Base-by-base conservation (phyloP, 192 early-diverging fungal species). In the Powellomyces hirtus region DNA sequence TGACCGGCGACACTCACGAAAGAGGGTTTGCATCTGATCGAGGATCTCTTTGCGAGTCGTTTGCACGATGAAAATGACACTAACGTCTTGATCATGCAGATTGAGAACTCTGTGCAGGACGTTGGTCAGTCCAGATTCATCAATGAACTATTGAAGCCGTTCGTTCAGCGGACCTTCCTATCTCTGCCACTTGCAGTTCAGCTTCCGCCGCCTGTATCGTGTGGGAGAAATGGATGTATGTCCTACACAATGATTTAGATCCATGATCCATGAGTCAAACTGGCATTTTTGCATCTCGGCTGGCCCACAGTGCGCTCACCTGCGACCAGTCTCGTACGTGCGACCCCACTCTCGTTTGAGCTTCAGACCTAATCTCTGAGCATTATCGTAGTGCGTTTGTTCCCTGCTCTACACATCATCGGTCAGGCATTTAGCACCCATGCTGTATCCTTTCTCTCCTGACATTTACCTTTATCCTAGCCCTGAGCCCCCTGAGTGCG, bases 261-360 rank as follows among this genome's bases (percentile, higher is more conserved):
- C 26, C 51, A 52, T 10, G 10, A 18, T 52, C 40, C 46, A 49
- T 49, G 46, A 18, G 40, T 42, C 18, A 11, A 8, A 18, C 10
- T 42, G 18, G 40, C 51, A 52, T 24, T 7, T 52, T 52, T 8
- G 10, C 40, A 42, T 18, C 40, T 18, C 40, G 10, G 40, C 40
- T 13, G 18, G 40, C 40, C 26, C 46, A 24, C 16, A n/a, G 16
- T 34, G 53, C 26, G 16, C 22, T 5, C 38, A 60, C 59, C 35
- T 60, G 16, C 37, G 33, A 60, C 18, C 11, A 1, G n/a, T 27
- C 29, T 60, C 38, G 38, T 60, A 60, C 2, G 33, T 60, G n/a
- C 59, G 2, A 2, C 7, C n/a, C 59, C 59, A 60, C 22, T 60
- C 59, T 14, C 59, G 59, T 20, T 60, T 60, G 4, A 60, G 30